Conservation (phyloP, 495 filamentous ascomycete species). For the Melanomma pulvis-pyrius region DNA sequence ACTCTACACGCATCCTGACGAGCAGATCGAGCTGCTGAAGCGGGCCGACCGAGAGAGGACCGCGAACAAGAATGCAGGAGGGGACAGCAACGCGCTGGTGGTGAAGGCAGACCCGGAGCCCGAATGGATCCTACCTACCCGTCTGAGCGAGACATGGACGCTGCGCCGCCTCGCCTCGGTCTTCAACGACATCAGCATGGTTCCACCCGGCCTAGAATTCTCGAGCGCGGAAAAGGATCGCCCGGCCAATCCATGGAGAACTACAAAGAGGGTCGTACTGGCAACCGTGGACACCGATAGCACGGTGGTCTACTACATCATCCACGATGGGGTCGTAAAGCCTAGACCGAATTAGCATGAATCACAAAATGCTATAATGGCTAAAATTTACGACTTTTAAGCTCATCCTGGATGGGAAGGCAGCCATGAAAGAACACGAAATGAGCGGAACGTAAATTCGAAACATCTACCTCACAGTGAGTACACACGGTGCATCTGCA, state of each 20-base stretch:
- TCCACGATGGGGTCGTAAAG: constrained; percentile 95
- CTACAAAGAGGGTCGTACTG: constrained; percentile 71
- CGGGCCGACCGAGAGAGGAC: constrained; percentile 30
- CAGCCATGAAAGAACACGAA: neutral
- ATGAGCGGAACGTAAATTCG: too few relatives aligned
- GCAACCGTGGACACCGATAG: constrained; percentile 87
- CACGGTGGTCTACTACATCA: constrained; percentile 91
- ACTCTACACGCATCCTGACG: constrained; percentile 90
- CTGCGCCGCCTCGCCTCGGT: constrained; percentile 72
- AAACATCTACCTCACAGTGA: constrained; percentile 31
- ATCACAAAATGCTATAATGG: neutral
- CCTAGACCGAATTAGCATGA: constrained; percentile 79
- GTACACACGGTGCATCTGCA: too few relatives aligned
- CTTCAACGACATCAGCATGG: constrained; percentile 71
- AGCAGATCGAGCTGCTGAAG: constrained; percentile 74
- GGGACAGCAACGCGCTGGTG: constrained; percentile 50
- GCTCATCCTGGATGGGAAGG: neutral
- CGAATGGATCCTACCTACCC: constrained; percentile 87
- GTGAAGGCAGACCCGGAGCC: constrained; percentile 56
- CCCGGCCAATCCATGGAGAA: constrained; percentile 45
- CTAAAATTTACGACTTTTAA: neutral
- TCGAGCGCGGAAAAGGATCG: constrained; percentile 36
- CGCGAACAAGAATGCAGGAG: constrained; percentile 15
- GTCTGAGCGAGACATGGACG: constrained; percentile 81
- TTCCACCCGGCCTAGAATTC: constrained; percentile 48